Evolutionary conservation across 208 protist species (phyloP).

Genomic region (Lotmaria passim): DNA sequence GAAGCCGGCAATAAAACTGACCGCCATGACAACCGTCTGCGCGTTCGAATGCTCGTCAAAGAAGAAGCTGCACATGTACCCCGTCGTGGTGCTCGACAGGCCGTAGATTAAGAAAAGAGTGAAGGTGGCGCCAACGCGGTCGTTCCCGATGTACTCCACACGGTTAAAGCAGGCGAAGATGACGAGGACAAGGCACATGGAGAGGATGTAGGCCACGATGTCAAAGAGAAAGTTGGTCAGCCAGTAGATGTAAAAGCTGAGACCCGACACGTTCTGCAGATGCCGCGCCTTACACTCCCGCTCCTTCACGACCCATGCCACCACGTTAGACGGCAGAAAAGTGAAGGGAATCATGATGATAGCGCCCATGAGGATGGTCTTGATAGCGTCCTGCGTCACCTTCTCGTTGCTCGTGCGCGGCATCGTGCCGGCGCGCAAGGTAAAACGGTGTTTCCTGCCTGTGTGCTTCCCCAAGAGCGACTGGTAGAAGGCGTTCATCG

Average conservation of each 20-base stretch:
- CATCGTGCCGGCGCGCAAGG: constrained; percentile 24
- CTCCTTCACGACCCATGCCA: constrained; percentile 86
- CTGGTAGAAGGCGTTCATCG: constrained; percentile 37
- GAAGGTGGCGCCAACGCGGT: constrained; percentile 46
- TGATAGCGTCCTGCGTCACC: constrained; percentile 27
- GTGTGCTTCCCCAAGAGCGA: constrained; percentile 21
- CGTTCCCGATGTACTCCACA: constrained; percentile 57
- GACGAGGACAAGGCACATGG: constrained; percentile 55
- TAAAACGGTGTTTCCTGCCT: background rate
- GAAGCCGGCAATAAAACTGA: constrained; percentile 80
- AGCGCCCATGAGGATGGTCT: constrained; percentile 57
- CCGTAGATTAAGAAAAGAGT: constrained; percentile 67
- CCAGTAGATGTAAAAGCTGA: constrained; percentile 74
- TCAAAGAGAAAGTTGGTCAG: constrained; percentile 86
- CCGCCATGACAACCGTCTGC: constrained; percentile 64
- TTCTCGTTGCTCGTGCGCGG: constrained; percentile 24
- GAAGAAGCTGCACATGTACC: constrained; percentile 65
- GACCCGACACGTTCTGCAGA: constrained; percentile 76
- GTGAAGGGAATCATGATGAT: constrained; percentile 78
- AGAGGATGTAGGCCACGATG: constrained; percentile 63
- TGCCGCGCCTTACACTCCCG: constrained; percentile 68
- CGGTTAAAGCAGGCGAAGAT: constrained; percentile 70
- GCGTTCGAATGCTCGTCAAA: constrained; percentile 73
- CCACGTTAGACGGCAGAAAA: constrained; percentile 65
- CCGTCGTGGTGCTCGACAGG: constrained; percentile 45